Percentiles rank a stretch among this genome's conserved stretches.
Evolutionary conservation across 2,329 filamentous ascomycete genomes (phyloP).

Genomic region (Mollisia scopiformis): DNA sequence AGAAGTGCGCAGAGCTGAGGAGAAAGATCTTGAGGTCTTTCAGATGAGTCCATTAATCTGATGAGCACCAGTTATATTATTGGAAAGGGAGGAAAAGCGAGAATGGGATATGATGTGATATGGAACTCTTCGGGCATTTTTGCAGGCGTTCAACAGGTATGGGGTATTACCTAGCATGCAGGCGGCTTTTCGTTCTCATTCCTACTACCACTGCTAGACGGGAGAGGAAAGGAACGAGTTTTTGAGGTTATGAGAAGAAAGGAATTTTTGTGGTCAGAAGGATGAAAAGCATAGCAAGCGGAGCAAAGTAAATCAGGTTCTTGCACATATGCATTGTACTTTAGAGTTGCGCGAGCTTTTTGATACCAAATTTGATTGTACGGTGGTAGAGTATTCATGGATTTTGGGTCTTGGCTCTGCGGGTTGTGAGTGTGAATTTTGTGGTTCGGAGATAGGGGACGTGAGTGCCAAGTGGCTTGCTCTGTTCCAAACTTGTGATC

Average conservation of each 20-base stretch:
- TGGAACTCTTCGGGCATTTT: not conserved
- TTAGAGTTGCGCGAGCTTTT: not conserved
- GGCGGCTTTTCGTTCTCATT: not conserved
- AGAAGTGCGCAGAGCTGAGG: constrained; percentile 44
- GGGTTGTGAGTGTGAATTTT: too few relatives aligned
- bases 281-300: not conserved
- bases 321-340: constrained; percentile 15
- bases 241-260: not conserved
- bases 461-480: too few relatives aligned
- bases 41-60: constrained; percentile 32
- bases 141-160: not conserved
- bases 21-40: constrained; percentile 44
- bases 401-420: too few relatives aligned
- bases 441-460: too few relatives aligned
- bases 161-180: not conserved
- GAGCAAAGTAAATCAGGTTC: not conserved
- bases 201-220: not conserved
- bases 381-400: too few relatives aligned
- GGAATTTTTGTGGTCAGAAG: too few relatives aligned
- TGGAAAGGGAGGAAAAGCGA: not conserved
- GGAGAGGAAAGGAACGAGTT: not conserved
- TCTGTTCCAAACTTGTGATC: too few relatives aligned
- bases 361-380: not conserved
- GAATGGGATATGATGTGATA: not conserved
- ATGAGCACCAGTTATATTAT: too few relatives aligned